Base-by-base conservation (phyloP, 345 rosid genomes). In the Lepidium aucheri region DNA sequence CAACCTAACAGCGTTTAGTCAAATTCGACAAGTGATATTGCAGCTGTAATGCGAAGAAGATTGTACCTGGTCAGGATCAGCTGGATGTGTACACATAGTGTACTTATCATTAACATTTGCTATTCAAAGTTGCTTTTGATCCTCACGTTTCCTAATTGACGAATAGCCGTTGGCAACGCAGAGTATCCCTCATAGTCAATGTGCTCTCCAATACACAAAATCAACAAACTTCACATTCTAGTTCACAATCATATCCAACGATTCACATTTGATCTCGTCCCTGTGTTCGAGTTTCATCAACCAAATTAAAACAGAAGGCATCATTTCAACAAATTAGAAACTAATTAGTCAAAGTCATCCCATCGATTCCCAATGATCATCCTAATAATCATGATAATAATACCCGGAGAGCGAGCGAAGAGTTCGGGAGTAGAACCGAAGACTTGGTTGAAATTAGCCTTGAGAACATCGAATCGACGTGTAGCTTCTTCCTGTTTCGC, bases 121-220 rank as follows among this genome's bases (percentile, higher is more conserved):
- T 3, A 95, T 82, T 32, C 87, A 77, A 33, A 95, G 83, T 60
- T 75, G 58, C 60, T 82, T 85, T 6, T 81, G 74, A 43, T 70
- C 72, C 45, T 85, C 82, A 9, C 47, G 71, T 73, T 84, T 95
- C 16, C 95, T 79, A 11, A 91, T 95, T 0, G 97, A 66, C 96
- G 84, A 34, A 94, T 88, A n/a, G 99, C 99, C 99, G 88, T 94
- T 1, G 99, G 99, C 55, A 94, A 55, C 80, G 88, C 99, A 0
- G 99, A 94, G 73, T 94, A 94, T 11, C 99, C 99, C 70, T 94
- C 99, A 70, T 94, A 94, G 52, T 94, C 99, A 58, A 94, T 87
- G 70, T 94, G 99, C 59, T 91, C 99, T 61, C 99, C 99, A 2
- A 94, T 94, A 73, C 50, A 73, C 43, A 38, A 14, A 39, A 30